phyloP scores from a whole-genome alignment of 164 flowering plant species.

The Aristolochia californica region DNA sequence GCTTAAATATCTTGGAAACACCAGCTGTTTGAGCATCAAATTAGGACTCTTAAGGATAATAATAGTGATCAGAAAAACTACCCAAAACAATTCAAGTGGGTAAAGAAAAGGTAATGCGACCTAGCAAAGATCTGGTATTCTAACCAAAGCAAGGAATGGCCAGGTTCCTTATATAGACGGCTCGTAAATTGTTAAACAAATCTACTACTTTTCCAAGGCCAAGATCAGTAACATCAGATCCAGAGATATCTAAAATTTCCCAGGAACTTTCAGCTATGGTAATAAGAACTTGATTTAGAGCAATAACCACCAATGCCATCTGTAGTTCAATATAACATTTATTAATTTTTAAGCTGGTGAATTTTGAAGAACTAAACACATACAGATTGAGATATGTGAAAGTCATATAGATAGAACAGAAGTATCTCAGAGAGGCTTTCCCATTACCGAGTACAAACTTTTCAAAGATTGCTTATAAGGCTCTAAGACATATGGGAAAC shows the following conservation, averaged over 20 bases:
- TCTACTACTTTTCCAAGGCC: conserved; percentile 59
- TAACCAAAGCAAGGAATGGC: too few species aligned
- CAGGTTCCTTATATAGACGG: conserved; percentile 71
- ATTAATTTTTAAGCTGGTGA: background rate
- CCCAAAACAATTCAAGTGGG: background rate
- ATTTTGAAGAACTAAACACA: too few species aligned
- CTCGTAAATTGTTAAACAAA: conserved; percentile 43
- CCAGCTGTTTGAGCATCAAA: conserved; percentile 41
- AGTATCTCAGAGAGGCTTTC: too few species aligned
- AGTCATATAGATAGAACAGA: too few species aligned
- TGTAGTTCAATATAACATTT: conserved; percentile 15
- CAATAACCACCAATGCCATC: conserved; percentile 69
- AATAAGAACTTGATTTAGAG: conserved; percentile 59
- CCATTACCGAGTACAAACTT: too few species aligned
- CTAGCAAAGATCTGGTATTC: too few species aligned
- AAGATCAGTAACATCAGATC: conserved; percentile 70
- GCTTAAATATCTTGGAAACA: conserved; percentile 51
- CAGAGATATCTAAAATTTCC: conserved; percentile 75
- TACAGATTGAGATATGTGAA: too few species aligned
- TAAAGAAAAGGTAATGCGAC: background rate
- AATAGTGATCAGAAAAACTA: conserved; percentile 1
- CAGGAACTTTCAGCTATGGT: conserved; percentile 73
- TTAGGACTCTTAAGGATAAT: background rate
- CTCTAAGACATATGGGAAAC: too few species aligned
- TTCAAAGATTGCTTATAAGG: too few species aligned